These are phyloP conservation scores for Chalciporus sp. DNA, from an alignment of 1,284 basidiomycete genomes.

Conservation along the genomic window DNA sequence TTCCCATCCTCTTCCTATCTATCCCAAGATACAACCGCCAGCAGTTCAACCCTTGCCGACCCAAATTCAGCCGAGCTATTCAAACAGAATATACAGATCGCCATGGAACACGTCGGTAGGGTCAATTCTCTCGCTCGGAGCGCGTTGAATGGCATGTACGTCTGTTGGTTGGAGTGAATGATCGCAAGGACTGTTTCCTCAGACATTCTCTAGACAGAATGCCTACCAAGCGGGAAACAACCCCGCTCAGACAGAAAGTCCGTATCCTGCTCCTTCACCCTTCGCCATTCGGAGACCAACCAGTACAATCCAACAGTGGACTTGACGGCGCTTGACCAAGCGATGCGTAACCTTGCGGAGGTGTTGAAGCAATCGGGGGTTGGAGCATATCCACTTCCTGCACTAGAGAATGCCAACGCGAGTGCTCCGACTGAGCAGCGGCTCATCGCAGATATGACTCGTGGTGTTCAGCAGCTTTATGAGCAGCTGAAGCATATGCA, in stretches of 20 bases:
- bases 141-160: conserved; percentile 45
- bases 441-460: conserved; percentile 39
- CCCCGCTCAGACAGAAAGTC: conserved; percentile 46
- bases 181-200: not conserved
- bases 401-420: conserved; percentile 15
- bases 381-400: conserved; percentile 44
- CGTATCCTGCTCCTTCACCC: not conserved
- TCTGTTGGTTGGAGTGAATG: not conserved
- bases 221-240: conserved; percentile 45
- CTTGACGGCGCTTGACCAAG: conserved; percentile 39
- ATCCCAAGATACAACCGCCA: conserved; percentile 29
- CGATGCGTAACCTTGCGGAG: conserved; percentile 39
- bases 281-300: not conserved
- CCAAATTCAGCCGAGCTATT: conserved; percentile 49
- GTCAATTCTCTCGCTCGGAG: conserved; percentile 42
- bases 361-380: conserved; percentile 45
- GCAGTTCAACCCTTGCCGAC: conserved; percentile 32
- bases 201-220: conserved; percentile 37
- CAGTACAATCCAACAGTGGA: conserved; percentile 33
- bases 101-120: conserved; percentile 40
- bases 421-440: conserved; percentile 34
- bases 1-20: conserved; percentile 24
- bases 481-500: conserved; percentile 44
- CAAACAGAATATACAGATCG: conserved; percentile 46
- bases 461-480: conserved; percentile 42